Base-by-base conservation (phyloP, 257 asterid genomes). In the Rubia yunnanensis region DNA sequence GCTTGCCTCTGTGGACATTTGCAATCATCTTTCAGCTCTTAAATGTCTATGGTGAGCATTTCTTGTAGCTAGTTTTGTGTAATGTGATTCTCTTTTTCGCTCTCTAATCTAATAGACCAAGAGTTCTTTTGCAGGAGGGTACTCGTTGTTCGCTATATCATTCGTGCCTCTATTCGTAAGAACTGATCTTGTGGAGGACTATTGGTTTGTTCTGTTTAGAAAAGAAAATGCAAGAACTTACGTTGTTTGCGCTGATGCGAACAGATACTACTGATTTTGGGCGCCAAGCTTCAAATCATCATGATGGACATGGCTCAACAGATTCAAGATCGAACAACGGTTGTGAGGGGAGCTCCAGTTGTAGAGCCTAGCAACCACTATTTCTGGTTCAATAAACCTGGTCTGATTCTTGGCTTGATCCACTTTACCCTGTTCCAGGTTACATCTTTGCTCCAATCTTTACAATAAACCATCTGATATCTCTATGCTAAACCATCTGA, bases 351-450 rank as follows among this genome's bases (percentile, higher is more conserved):
- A 38, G 66, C 68, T 18, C 77, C 76, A 22, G 49, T 56, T 23
- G 77, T 72, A 9, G 69, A 68, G 46, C 73, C 74, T 23, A 67
- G 67, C 39, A 68, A 76, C 70, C 60, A 71, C 18, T 57, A 76
- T 67, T 76, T 76, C 62, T 76, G 77, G 80, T 71, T 71, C 64
- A 69, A 72, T 34, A 70, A 67, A 17, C 76, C 77, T 6, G 67
- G 69, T 20, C 56, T 71, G 53, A 64, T 76, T 65, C 74, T 71
- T 71, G 72, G 69, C 58, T 67, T 76, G 55, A 76, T 76, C 44
- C 80, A 76, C 55, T 76, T 76, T 58, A 63, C 76, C 62, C 63
- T 68, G 62, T 76, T 76, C 62, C 76, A 76, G 80, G 80, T 76
- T 55, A 15, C 15, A 24, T 10, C 7, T 50, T 50, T 20, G 11